These are phyloP conservation scores for Ustilaginoidea virens DNA, from an alignment of 2,329 filamentous ascomycete genomes.

Conservation along the genomic window DNA sequence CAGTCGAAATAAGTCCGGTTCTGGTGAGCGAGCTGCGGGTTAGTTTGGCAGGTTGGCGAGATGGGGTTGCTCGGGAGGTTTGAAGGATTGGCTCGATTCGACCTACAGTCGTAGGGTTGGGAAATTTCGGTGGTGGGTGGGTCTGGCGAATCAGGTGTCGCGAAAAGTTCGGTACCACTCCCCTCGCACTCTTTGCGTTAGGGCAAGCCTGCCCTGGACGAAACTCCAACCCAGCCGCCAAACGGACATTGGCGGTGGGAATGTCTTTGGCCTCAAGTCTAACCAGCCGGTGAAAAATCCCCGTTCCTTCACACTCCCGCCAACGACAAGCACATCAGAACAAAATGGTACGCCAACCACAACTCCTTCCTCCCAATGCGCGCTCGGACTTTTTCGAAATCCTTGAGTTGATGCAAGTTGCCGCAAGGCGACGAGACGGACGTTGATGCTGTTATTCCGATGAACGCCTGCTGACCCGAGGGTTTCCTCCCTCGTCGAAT, in stretches of 20 bases:
- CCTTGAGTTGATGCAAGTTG: no score
- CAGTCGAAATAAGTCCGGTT: slow-evolving; percentile 19
- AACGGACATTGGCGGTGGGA: slow-evolving; percentile 13
- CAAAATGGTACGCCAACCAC: slow-evolving; percentile 25
- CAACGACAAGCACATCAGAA: slow-evolving; percentile 25
- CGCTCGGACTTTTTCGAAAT: background rate
- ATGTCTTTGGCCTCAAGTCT: slow-evolving; percentile 13
- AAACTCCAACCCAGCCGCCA: slow-evolving; percentile 9
- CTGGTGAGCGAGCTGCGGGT: slow-evolving; percentile 20
- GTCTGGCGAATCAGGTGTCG: slow-evolving; percentile 19
- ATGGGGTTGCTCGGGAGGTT: slow-evolving; percentile 20
- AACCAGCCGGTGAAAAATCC: slow-evolving; percentile 12
- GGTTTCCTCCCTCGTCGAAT: slow-evolving; percentile 3
- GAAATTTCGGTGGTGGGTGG: slow-evolving; percentile 21
- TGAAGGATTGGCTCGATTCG: slow-evolving; percentile 14
- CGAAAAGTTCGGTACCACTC: slow-evolving; percentile 13
- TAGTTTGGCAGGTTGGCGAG: slow-evolving; percentile 23
- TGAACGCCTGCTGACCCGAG: no score
- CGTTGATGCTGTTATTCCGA: no score
- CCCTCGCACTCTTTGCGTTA: slow-evolving; percentile 17
- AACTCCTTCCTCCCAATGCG: slow-evolving; percentile 3
- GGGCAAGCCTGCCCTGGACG: slow-evolving; percentile 26
- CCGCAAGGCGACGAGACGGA: no score
- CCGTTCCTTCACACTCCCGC: slow-evolving; percentile 19
- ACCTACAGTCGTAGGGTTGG: slow-evolving; percentile 12